Evolutionary conservation across 140 eudicot species (phyloP).

Genomic region (Senecio squalidus): DNA sequence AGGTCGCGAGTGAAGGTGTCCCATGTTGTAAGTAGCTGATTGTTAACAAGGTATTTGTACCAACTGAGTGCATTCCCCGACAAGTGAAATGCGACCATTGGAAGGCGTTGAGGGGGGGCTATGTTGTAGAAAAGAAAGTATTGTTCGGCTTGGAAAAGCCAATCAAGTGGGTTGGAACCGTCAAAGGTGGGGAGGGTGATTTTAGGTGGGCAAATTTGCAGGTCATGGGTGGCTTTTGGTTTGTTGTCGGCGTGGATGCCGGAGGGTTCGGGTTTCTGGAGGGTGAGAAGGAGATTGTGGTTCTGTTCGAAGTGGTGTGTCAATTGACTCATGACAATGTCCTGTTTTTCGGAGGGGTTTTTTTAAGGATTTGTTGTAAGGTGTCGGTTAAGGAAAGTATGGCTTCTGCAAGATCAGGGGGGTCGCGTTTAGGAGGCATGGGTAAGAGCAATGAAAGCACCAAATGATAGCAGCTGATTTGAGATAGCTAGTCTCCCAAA

Average conservation of each 20-base stretch:
- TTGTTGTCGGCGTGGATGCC: neutral
- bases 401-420: neutral
- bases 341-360: neutral
- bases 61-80: no score
- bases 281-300: neutral
- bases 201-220: no score
- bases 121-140: neutral
- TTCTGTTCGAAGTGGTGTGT: neutral
- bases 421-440: neutral
- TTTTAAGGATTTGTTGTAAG: neutral
- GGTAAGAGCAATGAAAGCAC: neutral
- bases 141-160: neutral
- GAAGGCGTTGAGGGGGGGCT: neutral
- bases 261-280: no score
- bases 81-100: neutral
- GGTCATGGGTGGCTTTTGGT: neutral
- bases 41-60: no score
- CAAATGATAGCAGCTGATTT: no score
- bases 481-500: no score
- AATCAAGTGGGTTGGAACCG: neutral
- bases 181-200: no score
- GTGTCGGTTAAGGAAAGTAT: neutral
- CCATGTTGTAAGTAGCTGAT: no score
- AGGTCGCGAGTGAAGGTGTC: no score
- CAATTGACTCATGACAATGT: neutral